Evolutionary conservation across 176 grass and related monocot species (phyloP).

Genomic region (Tillandsia leiboldiana): DNA sequence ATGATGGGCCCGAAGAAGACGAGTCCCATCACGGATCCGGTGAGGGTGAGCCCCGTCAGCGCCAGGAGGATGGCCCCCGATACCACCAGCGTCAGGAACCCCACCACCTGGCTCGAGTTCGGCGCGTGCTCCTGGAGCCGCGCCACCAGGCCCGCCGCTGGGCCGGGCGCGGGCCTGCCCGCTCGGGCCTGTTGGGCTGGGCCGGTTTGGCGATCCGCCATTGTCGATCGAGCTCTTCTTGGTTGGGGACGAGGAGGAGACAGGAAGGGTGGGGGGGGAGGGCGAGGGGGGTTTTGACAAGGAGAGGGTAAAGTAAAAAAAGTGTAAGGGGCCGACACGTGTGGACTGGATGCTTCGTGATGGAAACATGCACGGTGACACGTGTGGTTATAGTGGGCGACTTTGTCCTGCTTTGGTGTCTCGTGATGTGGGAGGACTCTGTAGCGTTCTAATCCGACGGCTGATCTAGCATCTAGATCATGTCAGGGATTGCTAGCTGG

Average conservation of each 20-base stretch:
- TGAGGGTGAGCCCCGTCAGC: slow-evolving; percentile 46
- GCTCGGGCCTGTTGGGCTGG: not conserved
- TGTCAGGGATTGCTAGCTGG: too few relatives aligned
- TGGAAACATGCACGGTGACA: slow-evolving; percentile 23
- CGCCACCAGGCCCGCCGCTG: slow-evolving; percentile 17
- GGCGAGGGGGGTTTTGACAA: slow-evolving; percentile 4
- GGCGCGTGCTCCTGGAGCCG: slow-evolving; percentile 50
- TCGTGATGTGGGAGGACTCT: too few relatives aligned
- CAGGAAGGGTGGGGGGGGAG: not conserved
- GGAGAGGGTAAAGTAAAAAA: slow-evolving; percentile 9
- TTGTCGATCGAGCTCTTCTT: not conserved
- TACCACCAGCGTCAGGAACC: slow-evolving; percentile 47
- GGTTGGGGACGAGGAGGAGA: not conserved
- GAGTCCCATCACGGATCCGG: slow-evolving; percentile 43
- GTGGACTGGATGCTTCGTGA: not conserved
- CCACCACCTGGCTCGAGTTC: slow-evolving; percentile 40
- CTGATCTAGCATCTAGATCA: too few relatives aligned
- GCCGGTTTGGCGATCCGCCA: slow-evolving; percentile 21
- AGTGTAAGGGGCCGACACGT: slow-evolving; percentile 15
- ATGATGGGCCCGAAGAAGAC: slow-evolving; percentile 52
- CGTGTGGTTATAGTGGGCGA: slow-evolving; percentile 13
- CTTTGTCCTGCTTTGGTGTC: not conserved
- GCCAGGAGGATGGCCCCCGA: slow-evolving; percentile 37
- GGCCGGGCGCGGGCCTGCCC: slow-evolving; percentile 24
- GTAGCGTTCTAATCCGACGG: too few relatives aligned